Evolutionary conservation across 176 grass and related monocot species (phyloP).

Genomic region (Juncus inflexus): DNA sequence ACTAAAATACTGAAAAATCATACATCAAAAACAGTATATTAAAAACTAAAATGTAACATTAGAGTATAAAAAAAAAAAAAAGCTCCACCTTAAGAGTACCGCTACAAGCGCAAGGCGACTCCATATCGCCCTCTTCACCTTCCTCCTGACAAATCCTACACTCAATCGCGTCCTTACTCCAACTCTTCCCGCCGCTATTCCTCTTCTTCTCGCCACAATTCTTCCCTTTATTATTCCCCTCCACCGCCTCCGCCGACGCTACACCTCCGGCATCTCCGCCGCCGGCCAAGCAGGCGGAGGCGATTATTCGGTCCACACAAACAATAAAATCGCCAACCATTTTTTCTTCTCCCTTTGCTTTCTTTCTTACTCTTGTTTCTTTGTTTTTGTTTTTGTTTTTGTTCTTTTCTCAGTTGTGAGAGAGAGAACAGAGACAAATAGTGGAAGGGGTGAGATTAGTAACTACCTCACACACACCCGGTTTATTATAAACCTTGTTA

Average conservation of each 20-base stretch:
- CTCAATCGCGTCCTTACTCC: slow-evolving; percentile 42
- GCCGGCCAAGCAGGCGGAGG: slow-evolving; percentile 35
- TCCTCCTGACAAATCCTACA: slow-evolving; percentile 99
- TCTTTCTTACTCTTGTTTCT: slow-evolving; percentile 6
- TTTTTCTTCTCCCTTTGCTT: neutral
- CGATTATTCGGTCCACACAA: slow-evolving; percentile 41
- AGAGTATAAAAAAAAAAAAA: neutral
- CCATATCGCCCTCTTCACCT: slow-evolving; percentile 75
- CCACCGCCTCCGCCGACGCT: slow-evolving; percentile 33
- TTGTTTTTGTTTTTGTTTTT: slow-evolving; percentile 6
- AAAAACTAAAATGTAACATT: neutral
- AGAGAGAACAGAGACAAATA: slow-evolving; percentile 10
- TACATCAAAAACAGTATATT: neutral
- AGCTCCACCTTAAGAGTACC: slow-evolving; percentile 84
- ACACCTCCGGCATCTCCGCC: slow-evolving; percentile 32
- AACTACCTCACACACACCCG: neutral
- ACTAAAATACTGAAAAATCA: neutral
- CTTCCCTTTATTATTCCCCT: slow-evolving; percentile 6
- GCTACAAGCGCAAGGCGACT: slow-evolving; percentile 82
- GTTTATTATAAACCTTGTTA: neutral
- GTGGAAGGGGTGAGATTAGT: slow-evolving; percentile 14
- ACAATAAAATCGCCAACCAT: slow-evolving; percentile 48
- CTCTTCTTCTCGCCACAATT: slow-evolving; percentile 12
- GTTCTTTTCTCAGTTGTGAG: neutral
- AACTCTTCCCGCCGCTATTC: slow-evolving; percentile 26